Percentiles rank a stretch among this genome's conserved stretches.
Evolutionary conservation across 768 basidiomycete species (phyloP).

Genomic region (Tylopilus intermedius): DNA sequence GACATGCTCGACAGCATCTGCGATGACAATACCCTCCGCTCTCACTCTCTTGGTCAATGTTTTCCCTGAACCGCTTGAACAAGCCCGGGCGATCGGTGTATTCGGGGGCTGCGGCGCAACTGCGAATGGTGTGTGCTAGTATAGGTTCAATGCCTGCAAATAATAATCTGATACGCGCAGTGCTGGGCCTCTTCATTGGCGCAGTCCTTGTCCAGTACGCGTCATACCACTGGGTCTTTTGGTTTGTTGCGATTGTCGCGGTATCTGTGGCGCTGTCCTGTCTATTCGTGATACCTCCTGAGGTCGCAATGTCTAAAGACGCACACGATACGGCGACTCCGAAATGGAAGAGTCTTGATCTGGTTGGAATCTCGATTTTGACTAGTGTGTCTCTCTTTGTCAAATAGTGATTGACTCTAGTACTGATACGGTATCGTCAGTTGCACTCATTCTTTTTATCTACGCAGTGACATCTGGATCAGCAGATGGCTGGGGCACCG

Average conservation of each 20-base stretch:
- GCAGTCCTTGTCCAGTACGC: slow-evolving; percentile 37
- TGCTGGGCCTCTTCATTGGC: slow-evolving; percentile 41
- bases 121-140: slow-evolving; percentile 35
- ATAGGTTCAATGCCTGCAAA: neutral
- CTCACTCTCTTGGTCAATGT: slow-evolving; percentile 44
- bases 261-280: slow-evolving; percentile 29
- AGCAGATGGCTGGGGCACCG: slow-evolving; percentile 43
- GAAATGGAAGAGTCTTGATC: slow-evolving; percentile 33
- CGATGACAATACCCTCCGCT: slow-evolving; percentile 49
- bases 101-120: slow-evolving; percentile 44
- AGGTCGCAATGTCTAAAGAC: slow-evolving; percentile 4
- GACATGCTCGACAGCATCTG: slow-evolving; percentile 32
- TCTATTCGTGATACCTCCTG: slow-evolving; percentile 33
- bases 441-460: slow-evolving; percentile 36
- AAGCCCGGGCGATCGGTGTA: slow-evolving; percentile 45
- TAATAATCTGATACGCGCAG: slow-evolving; percentile 17
- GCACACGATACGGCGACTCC: neutral
- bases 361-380: slow-evolving; percentile 36
- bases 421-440: slow-evolving; percentile 14
- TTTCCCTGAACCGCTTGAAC: slow-evolving; percentile 43
- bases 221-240: slow-evolving; percentile 51
- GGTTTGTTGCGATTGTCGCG: slow-evolving; percentile 39
- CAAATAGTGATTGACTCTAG: too few relatives aligned
- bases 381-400: slow-evolving; percentile 26
- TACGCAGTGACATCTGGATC: slow-evolving; percentile 46